These are phyloP conservation scores for sorghum (Sorghum bicolor) DNA, from an alignment of 176 grass and related monocot species.

Conservation along the genomic window Sorghum_bicolor_NCBIv3 NC_012873.2:59420501-59421000, in stretches of 20 bases:
- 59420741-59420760: background rate
- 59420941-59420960: no score
- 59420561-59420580: no score
- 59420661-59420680: conserved; percentile 23
- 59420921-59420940: no score
- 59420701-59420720: background rate
- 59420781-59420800: background rate
- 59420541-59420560: no score
- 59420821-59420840: background rate
- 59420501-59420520: no score
- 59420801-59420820: conserved; percentile 14
- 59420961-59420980: no score
- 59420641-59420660: background rate
- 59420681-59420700: background rate
- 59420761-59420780: background rate
- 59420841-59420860: no score
- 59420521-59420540: no score
- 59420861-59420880: no score
- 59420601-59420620: conserved; percentile 21
- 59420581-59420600: background rate
- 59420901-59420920: no score
- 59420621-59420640: background rate
- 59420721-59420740: background rate
- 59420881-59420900: no score
- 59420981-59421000: no score